These are phyloP conservation scores for Phalaenopsis hybrid DNA, from an alignment of 116 monocot genomes.

Conservation along the genomic window DNA sequence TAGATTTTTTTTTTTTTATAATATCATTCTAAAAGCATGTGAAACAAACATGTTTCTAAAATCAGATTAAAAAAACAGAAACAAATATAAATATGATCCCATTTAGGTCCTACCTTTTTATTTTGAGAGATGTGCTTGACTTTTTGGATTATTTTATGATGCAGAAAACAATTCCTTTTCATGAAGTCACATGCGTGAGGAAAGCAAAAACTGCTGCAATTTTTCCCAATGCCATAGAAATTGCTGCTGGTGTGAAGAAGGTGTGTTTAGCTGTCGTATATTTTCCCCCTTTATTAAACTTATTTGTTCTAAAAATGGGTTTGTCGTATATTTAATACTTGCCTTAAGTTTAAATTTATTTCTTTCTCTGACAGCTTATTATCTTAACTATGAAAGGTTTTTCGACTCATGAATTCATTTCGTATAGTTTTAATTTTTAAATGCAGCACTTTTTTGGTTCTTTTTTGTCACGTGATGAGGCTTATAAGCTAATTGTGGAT, in stretches of 20 bases:
- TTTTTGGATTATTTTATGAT: constrained; percentile 7
- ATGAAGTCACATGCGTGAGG: constrained; percentile 68
- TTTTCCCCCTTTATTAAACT: background rate
- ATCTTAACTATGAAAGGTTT: constrained; percentile 6
- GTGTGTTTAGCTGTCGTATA: constrained; percentile 19
- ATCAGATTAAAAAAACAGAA: too few relatives aligned
- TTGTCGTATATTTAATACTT: background rate
- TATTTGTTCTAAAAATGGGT: background rate
- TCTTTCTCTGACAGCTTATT: background rate
- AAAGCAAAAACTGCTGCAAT: constrained; percentile 97
- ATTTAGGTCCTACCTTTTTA: background rate
- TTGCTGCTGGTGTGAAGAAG: constrained; percentile 65
- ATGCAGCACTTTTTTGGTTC: constrained; percentile 91
- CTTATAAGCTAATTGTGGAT: constrained; percentile 66
- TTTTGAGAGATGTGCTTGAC: background rate
- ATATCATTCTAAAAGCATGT: too few relatives aligned
- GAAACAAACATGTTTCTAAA: too few relatives aligned
- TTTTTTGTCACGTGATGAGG: constrained; percentile 97
- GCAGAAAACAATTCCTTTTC: constrained; percentile 76
- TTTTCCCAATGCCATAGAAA: constrained; percentile 95
- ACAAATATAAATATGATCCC: too few relatives aligned
- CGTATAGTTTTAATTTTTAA: background rate
- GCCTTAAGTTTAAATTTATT: background rate
- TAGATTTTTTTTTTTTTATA: too few relatives aligned
- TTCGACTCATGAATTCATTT: background rate